A percentile compares a stretch with the other conserved stretches of the same genome.
Evolutionary conservation across 768 basidiomycete genomes (phyloP).

Genomic region (Agaricus subrufescens): DNA sequence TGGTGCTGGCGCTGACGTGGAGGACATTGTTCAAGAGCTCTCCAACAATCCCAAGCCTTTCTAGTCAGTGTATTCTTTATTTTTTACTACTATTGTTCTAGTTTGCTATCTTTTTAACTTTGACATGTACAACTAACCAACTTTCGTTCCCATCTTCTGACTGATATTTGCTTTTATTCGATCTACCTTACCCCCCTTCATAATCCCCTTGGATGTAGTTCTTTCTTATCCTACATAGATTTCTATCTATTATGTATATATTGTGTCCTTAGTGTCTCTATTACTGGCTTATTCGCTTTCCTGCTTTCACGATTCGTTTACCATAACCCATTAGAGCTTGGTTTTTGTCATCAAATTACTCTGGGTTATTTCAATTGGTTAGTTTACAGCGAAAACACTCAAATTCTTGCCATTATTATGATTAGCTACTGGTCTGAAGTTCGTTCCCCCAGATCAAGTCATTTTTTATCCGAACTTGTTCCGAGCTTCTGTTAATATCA

Average conservation of each 20-base stretch:
- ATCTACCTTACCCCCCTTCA: background rate
- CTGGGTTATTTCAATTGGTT: too few species aligned
- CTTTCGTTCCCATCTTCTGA: background rate
- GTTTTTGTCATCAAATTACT: too few species aligned
- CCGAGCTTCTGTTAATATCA: too few species aligned
- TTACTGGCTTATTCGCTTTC: background rate
- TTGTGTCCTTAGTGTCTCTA: background rate
- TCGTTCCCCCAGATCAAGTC: too few species aligned
- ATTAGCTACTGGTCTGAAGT: too few species aligned
- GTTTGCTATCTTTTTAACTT: background rate
- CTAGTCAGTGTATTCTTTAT: background rate
- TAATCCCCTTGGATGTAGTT: background rate
- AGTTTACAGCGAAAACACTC: too few species aligned
- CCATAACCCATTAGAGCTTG: too few species aligned
- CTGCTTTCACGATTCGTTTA: too few species aligned
- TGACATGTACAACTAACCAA: background rate
- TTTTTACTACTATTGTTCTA: background rate
- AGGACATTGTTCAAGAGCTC: conserved; percentile 3
- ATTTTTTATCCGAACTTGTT: too few species aligned
- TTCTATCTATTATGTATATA: background rate
- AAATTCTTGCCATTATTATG: too few species aligned
- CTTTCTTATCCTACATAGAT: background rate
- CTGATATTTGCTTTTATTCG: background rate
- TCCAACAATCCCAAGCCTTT: background rate
- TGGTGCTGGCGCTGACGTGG: conserved; percentile 7